phyloP scores from a whole-genome alignment of 2,329 filamentous ascomycete genomes.

The Verticillium albo-atrum region DNA sequence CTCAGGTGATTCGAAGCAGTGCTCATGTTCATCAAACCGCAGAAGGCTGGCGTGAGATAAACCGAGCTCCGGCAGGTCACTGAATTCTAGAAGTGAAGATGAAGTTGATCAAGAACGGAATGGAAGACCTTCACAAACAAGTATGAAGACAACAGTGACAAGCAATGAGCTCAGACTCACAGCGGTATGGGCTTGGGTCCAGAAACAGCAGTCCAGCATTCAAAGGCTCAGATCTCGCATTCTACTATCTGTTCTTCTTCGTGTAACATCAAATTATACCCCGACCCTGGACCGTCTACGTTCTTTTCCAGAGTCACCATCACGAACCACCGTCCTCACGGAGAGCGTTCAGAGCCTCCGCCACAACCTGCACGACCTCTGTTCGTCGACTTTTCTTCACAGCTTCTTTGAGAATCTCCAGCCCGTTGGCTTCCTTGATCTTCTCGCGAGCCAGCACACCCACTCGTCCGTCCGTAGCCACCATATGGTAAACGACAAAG shows the following conservation, averaged over 20 bases:
- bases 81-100: too few relatives aligned
- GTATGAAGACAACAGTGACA: too few relatives aligned
- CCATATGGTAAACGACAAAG: constrained; percentile 70
- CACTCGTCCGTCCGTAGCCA: constrained; percentile 60
- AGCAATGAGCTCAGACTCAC: too few relatives aligned
- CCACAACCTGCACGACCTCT: constrained; percentile 66
- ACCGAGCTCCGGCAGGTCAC: too few relatives aligned
- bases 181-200: too few relatives aligned
- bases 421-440: constrained; percentile 57
- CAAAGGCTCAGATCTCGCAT: not conserved
- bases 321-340: constrained; percentile 32
- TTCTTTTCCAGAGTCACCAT: not conserved
- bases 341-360: constrained; percentile 68
- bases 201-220: too few relatives aligned
- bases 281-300: too few relatives aligned
- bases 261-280: not conserved
- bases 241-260: not conserved
- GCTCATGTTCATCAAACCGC: too few relatives aligned
- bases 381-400: constrained; percentile 64
- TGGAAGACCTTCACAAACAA: too few relatives aligned
- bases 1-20: too few relatives aligned
- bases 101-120: too few relatives aligned
- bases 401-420: constrained; percentile 65
- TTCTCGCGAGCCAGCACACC: constrained; percentile 57
- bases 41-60: too few relatives aligned